Evolutionary conservation across 768 basidiomycete genomes (phyloP).

Genomic region (Termitomyces sp.): DNA sequence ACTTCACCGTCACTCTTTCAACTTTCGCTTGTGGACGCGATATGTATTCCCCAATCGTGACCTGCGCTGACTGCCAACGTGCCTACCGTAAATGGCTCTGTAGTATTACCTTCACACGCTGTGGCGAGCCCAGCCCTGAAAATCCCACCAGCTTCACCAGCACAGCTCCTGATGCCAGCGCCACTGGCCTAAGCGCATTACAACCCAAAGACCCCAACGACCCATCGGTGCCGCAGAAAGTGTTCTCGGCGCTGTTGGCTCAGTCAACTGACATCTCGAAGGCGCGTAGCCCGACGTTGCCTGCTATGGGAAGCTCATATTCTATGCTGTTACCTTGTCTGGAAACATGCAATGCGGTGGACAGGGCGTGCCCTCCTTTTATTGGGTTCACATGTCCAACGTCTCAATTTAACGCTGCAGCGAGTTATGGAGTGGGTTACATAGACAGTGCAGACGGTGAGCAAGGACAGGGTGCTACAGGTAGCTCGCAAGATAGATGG

Average conservation of each 20-base stretch:
- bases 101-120: constrained; percentile 66
- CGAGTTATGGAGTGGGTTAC: constrained; percentile 74
- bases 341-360: constrained; percentile 68
- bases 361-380: constrained; percentile 74
- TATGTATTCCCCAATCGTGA: constrained; percentile 70
- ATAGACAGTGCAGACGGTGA: constrained; percentile 52
- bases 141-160: constrained; percentile 30
- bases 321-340: constrained; percentile 71
- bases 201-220: constrained; percentile 16
- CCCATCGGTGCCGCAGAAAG: constrained; percentile 20
- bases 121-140: constrained; percentile 46
- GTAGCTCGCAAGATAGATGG: constrained; percentile 55
- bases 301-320: constrained; percentile 43
- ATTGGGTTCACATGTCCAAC: constrained; percentile 68
- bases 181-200: constrained; percentile 25
- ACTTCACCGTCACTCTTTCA: constrained; percentile 69
- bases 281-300: constrained; percentile 43
- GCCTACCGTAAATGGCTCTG: constrained; percentile 81
- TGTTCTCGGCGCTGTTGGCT: constrained; percentile 46
- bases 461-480: constrained; percentile 45
- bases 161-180: constrained; percentile 23
- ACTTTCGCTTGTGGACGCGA: constrained; percentile 80
- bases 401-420: constrained; percentile 51
- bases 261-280: constrained; percentile 33
- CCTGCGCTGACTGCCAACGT: constrained; percentile 69